phyloP scores from a whole-genome alignment of 106 monocot genomes.

The Narthecium ossifragum region DNA sequence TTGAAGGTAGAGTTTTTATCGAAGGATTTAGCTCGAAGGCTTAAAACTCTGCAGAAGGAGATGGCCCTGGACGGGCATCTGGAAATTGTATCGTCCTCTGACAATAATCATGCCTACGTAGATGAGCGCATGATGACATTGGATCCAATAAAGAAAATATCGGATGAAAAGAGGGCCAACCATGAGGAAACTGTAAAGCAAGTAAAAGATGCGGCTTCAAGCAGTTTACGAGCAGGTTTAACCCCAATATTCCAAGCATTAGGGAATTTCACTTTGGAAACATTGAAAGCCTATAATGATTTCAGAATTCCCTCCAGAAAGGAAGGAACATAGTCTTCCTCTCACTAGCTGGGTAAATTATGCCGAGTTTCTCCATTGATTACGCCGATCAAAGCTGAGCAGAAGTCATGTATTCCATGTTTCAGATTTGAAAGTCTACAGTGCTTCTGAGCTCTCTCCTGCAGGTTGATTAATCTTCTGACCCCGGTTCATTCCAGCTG shows the following conservation, averaged over 20 bases:
- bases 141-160: constrained; percentile 41
- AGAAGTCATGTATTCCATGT: background rate
- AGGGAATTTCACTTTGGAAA: constrained; percentile 29
- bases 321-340: constrained; percentile 7
- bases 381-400: background rate
- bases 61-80: constrained; percentile 10
- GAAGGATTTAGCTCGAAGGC: constrained; percentile 35
- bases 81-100: constrained; percentile 24
- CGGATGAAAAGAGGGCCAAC: constrained; percentile 53
- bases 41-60: constrained; percentile 29
- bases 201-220: constrained; percentile 29
- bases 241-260: constrained; percentile 59
- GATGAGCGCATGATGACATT: constrained; percentile 18
- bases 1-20: constrained; percentile 45
- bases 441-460: background rate
- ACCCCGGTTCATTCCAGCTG: background rate
- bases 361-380: background rate
- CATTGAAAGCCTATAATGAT: constrained; percentile 43
- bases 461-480: background rate
- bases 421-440: background rate
- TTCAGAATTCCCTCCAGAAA: constrained; percentile 30
- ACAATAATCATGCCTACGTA: background rate
- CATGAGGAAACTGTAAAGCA: constrained; percentile 40
- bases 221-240: constrained; percentile 42
- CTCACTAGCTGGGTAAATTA: background rate